phyloP scores from a whole-genome alignment of 148 eudicot species.

The Cornus florida region DNA sequence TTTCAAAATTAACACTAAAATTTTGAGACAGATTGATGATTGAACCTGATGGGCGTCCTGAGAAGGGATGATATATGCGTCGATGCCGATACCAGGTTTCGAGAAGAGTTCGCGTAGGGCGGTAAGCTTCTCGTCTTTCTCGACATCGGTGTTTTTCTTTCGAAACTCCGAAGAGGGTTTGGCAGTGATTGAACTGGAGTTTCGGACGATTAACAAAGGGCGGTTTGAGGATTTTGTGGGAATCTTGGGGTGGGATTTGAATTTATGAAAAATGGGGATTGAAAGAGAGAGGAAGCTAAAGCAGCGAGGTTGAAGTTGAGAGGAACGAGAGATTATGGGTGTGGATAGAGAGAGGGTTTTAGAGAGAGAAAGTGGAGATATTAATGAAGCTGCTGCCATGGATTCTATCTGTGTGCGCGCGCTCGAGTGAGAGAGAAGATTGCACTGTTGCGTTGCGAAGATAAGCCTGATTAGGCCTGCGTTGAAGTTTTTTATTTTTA shows the following conservation, averaged over 20 bases:
- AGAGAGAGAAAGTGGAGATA: conserved; percentile 17
- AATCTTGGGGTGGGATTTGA: conserved; percentile 19
- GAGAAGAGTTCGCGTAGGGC: conserved; percentile 67
- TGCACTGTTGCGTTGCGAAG: neutral
- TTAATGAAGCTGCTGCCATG: neutral
- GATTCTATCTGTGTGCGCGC: neutral
- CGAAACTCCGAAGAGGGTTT: conserved; percentile 70
- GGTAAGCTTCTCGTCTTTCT: conserved; percentile 56
- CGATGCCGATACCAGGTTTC: conserved; percentile 62
- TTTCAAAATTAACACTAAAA: neutral
- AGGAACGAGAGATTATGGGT: conserved; percentile 26
- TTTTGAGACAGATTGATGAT: neutral
- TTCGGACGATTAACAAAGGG: conserved; percentile 22
- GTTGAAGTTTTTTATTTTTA: too few relatives aligned
- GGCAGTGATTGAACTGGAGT: conserved; percentile 59
- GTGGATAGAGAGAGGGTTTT: conserved; percentile 35
- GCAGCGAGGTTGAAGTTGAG: conserved; percentile 27
- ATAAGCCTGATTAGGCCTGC: neutral
- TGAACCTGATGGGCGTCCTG: conserved; percentile 97
- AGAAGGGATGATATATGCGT: conserved; percentile 89
- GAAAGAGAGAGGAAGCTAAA: conserved; percentile 37
- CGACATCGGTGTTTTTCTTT: conserved; percentile 18
- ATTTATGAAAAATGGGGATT: conserved; percentile 26
- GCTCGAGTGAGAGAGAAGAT: conserved; percentile 6
- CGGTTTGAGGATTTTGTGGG: conserved; percentile 13